A percentile compares a stretch with the other conserved stretches of the same genome.
phyloP scores from a whole-genome alignment of 768 basidiomycete genomes.

The Clitopilus hobsonii region DNA sequence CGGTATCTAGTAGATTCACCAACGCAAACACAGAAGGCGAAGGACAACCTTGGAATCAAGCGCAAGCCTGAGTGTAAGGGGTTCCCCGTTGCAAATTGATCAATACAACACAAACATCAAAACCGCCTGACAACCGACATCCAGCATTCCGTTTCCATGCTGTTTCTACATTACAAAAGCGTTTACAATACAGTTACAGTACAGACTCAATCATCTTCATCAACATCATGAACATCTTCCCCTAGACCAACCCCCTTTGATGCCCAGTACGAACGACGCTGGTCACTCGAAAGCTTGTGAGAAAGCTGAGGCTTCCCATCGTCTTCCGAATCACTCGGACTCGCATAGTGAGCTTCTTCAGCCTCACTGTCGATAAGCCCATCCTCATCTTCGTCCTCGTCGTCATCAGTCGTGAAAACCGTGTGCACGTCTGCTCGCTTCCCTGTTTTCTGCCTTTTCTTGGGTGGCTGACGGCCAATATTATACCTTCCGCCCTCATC shows the following conservation, averaged over 20 bases:
- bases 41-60: conserved; percentile 4
- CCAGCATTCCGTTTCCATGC: background rate
- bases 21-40: conserved; percentile 8
- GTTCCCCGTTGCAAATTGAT: conserved; percentile 2
- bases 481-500: conserved; percentile 60
- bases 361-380: background rate
- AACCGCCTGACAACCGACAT: background rate
- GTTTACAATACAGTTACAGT: background rate
- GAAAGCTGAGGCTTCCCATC: background rate
- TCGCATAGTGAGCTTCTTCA: conserved; percentile 6
- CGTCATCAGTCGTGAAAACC: conserved; percentile 51
- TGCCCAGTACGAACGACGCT: background rate
- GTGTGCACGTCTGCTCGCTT: conserved; percentile 32
- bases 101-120: background rate
- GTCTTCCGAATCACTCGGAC: conserved; percentile 1
- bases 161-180: background rate
- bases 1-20: conserved; percentile 13
- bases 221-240: background rate
- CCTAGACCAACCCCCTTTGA: background rate
- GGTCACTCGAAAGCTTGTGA: background rate
- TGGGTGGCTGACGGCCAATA: conserved; percentile 39
- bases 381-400: conserved; percentile 33
- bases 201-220: background rate
- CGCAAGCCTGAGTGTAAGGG: conserved; percentile 7
- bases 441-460: conserved; percentile 43